Percentiles rank a stretch among this genome's conserved stretches.
Conservation (phyloP, 106 monocot species). For the Posidonia australis region DNA sequence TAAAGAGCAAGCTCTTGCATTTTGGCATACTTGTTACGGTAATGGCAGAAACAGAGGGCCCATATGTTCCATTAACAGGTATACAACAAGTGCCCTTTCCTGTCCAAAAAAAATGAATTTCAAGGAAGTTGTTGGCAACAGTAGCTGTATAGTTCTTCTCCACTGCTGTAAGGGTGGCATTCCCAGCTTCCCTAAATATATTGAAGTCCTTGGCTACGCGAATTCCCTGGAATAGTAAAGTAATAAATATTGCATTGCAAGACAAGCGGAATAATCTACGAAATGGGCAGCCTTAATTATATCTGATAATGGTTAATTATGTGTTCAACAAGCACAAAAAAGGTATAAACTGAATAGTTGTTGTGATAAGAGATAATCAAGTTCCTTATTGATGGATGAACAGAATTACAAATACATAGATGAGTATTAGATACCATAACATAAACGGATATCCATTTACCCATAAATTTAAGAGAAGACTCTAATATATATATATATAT, state of each 20-base stretch:
- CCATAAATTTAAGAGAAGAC: too few relatives aligned
- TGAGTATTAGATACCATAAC: too few relatives aligned
- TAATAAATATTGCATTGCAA: background rate
- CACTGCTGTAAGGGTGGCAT: background rate
- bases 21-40: constrained; percentile 8
- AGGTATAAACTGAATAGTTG: too few relatives aligned
- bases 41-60: constrained; percentile 21
- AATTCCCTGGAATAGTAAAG: constrained; percentile 9
- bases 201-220: constrained; percentile 14
- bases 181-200: constrained; percentile 11
- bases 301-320: too few relatives aligned
- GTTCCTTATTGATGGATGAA: too few relatives aligned
- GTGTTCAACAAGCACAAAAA: too few relatives aligned
- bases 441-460: too few relatives aligned
- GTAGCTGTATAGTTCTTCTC: background rate
- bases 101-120: constrained; percentile 26
- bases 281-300: background rate
- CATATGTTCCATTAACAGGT: constrained; percentile 12
- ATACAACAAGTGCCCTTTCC: constrained; percentile 26
- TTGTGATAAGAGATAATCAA: too few relatives aligned
- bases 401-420: too few relatives aligned
- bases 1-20: background rate
- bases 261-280: background rate
- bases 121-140: constrained; percentile 15
- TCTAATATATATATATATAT: too few relatives aligned